Base-by-base conservation (phyloP, 306 rosid genomes). In the Lablab purpureus region DNA sequence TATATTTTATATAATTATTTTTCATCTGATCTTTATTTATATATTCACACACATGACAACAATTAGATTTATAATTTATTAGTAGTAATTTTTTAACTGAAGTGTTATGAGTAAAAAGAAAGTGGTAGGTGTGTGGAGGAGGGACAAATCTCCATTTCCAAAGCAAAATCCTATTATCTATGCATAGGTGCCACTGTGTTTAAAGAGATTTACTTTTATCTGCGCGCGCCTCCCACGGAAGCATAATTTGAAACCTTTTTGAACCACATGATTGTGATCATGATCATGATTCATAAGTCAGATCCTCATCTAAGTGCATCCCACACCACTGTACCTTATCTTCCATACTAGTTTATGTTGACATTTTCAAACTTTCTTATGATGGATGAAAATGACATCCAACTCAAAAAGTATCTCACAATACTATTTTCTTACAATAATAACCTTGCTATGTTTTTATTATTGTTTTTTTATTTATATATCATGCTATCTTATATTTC, bases 331-430 rank as follows among this genome's bases (percentile, higher is more conserved):
- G 34, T 32, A 30, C 43, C 64, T 18, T 37, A 55, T 52, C 56
- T 21, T 30, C 65, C 82, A 71, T 41, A 7, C 25, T 30, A 46
- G 19, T 18, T 32, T 30, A 21, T 7, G 32, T 74, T 74, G 47
- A 75, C 65, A 51, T 67, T 68, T 45, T 73, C 84, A 79, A 79
- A 60, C 37, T 67, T 49, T 45, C 67, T 12, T 63, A 82, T 68
- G 56, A 75, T 73, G 78, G 43, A 60, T 66, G 77, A 74, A 75
- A 76, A 32, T 23, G 73, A 80, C 36, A n/a, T 59, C 34, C 22
- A 54, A 14, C 65, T 11, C 55, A 50, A 17, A 50, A 50, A 8
- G 13, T 40, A 0, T 40, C 4, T 40, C 13, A 0, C 3, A 8
- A 9, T 2, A 10, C 36, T 40, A 0, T 10, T 37, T 37, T 37